Evolutionary conservation across 2,329 filamentous ascomycete genomes (phyloP), one percentile per base, ranked within the genome.

Genomic region (Niveomyces coronatus): DNA sequence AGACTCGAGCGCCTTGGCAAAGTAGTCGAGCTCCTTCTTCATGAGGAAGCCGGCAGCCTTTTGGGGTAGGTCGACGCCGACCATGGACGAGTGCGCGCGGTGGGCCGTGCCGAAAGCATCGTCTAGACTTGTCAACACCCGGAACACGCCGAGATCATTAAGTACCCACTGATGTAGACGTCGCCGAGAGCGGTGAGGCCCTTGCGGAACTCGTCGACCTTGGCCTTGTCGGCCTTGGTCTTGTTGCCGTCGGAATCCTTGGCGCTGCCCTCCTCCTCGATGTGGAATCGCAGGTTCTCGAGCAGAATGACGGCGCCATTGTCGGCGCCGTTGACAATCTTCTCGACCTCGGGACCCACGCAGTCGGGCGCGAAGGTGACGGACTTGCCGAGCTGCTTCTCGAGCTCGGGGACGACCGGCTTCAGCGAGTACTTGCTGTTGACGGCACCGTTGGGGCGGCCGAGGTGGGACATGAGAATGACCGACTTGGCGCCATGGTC

Each of bases 11-110:
- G 87, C 91, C 71, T 95, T 78, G 48, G 91, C 91, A 60, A 98
- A 98, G 80, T 98, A 98, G 61, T 98, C 91, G 47, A 98, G 83
- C 68, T 98, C 91, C 75, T 96, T 98, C 83, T 98, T 98, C 74
- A 98, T 87, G 56, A 98, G 79, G 80, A 95, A 98, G 46, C 91
- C 91, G 41, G 89, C 85, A 9, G 91, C 91, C 74, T 94, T 95
- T 64, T 96, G 86, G 51, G 89, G 88, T 34, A 98, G 82, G 50
- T 95, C 79, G 47, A 95, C 76, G 56, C 91, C 91, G 54, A 98
- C 91, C 91, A 98, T 98, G 63, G 89, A 96, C 64, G 87, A 95
- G 78, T 98, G 91, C 34, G 85, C 91, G 62, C 91, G 86, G 74
- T 98, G 91, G 44, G 91, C 91, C 45, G 91, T 98, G 64, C 91